Evolutionary conservation across 352 stramenopile genomes (phyloP), one percentile per base, ranked within the genome.

Genomic region (Poterioochromonas sp.): DNA sequence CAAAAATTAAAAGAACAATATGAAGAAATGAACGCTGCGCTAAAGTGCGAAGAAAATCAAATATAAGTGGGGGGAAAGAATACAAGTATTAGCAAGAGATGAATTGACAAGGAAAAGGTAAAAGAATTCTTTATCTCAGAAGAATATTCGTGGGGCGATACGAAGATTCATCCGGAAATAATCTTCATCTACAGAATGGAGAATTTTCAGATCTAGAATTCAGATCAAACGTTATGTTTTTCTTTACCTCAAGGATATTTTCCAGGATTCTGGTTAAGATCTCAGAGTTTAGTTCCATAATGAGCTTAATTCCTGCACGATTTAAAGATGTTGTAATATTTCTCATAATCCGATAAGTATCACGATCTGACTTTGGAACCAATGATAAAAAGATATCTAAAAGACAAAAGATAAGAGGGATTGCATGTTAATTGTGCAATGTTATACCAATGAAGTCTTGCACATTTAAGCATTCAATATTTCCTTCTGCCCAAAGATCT

Each of bases 311-410:
- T 32, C 58, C 58, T 26, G 26, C 8, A 26, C 58, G 58, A 39
- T 39, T 12, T 18, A 68, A 18, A 32, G 58, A 12, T 39, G 34
- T 37, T 39, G 58, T 8, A 11, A 68, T 15, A 11, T 15, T 18
- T 8, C 58, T 5, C 58, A 68, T 68, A 39, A 68, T 68, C 5
- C 58, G 58, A 26, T 37, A 68, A 39, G 5, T 68, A 39, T 68
- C 58, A 32, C 26, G 26, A 18, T 68, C 12, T 15, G 26, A 8
- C 12, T 12, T 35, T 18, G 58, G 58, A 5, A 68, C 58, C 11
- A 68, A 39, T 15, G 26, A 40, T 15, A 40, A 68, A 26, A 68
- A 37, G 12, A 68, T 68, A 8, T 68, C 58, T 53, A 53, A 20
- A 8, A 53, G 44, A 20, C 44, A 20, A 53, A 53, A 20, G 20